These are phyloP conservation scores for Scheffersomyces stipitis DNA, from an alignment of 805 yeast genomes.

Conservation along the genomic window DNA sequence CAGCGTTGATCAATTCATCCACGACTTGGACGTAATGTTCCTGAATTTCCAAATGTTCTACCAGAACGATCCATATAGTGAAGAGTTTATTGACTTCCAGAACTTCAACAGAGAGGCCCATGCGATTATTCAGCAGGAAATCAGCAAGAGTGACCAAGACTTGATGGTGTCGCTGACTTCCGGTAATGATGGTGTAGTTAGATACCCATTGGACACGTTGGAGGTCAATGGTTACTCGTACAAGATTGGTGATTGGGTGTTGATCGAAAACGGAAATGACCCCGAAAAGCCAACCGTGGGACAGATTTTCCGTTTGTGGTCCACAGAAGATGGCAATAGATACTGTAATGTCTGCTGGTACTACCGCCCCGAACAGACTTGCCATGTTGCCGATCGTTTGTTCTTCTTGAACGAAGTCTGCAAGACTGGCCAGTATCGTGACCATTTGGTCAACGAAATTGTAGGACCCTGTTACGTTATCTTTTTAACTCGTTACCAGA, in stretches of 20 bases:
- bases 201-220: constrained; percentile 78
- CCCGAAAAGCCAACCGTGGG: constrained; percentile 88
- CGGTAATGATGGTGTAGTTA: constrained; percentile 50
- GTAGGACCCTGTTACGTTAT: constrained; percentile 93
- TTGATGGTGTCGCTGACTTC: constrained; percentile 46
- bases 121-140: constrained; percentile 60
- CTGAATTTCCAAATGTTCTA: constrained; percentile 66
- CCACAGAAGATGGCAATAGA: constrained; percentile 74
- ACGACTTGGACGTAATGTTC: constrained; percentile 74
- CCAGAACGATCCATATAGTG: constrained; percentile 53
- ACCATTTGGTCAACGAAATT: constrained; percentile 85
- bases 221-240: constrained; percentile 70
- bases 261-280: constrained; percentile 84
- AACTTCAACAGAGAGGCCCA: constrained; percentile 62
- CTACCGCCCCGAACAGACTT: constrained; percentile 96
- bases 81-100: constrained; percentile 59
- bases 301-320: constrained; percentile 92
- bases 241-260: constrained; percentile 93
- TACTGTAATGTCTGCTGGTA: constrained; percentile 98
- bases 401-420: constrained; percentile 94
- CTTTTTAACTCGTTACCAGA: constrained; percentile 89
- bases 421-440: constrained; percentile 95
- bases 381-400: constrained; percentile 84
- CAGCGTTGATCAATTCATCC: constrained; percentile 71
- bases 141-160: constrained; percentile 79